A percentile compares a stretch with the other conserved stretches of the same genome.
phyloP scores from a whole-genome alignment of 2,329 filamentous ascomycete genomes.

The Ceratocystis smalleyi region DNA sequence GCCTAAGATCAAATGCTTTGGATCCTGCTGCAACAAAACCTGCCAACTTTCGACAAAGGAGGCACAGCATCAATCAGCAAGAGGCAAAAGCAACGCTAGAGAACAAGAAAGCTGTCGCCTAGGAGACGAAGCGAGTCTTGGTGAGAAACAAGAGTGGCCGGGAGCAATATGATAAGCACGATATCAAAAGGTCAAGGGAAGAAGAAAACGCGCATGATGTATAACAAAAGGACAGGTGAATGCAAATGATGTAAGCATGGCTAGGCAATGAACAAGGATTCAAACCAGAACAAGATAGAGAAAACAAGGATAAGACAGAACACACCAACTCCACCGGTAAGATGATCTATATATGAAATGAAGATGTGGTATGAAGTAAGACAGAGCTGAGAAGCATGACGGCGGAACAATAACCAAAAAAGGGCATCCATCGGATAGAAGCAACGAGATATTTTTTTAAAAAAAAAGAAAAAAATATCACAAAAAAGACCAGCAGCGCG shows the following conservation, averaged over 20 bases:
- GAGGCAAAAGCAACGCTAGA: neutral
- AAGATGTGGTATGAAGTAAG: no score
- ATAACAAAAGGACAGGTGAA: neutral
- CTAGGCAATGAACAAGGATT: neutral
- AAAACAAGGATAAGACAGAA: neutral
- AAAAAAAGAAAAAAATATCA: neutral
- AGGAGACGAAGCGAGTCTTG: no score
- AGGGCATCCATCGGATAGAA: neutral
- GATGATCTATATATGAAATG: slow-evolving; percentile 2
- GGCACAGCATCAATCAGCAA: neutral
- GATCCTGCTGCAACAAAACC: neutral
- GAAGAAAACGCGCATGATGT: neutral
- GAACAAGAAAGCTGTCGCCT: neutral
- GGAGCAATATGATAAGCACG: no score
- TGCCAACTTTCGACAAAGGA: neutral
- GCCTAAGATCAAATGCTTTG: neutral
- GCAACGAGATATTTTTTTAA: neutral
- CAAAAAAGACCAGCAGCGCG: neutral
- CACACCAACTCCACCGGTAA: neutral
- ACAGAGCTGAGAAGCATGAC: neutral
- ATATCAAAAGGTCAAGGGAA: neutral
- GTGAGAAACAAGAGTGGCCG: no score
- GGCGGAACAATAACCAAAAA: neutral
- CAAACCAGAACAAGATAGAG: neutral
- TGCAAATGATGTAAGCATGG: neutral